These are phyloP conservation scores for Coemansia sp. DNA, from an alignment of 192 early-diverging fungal genomes.

Conservation along the genomic window DNA sequence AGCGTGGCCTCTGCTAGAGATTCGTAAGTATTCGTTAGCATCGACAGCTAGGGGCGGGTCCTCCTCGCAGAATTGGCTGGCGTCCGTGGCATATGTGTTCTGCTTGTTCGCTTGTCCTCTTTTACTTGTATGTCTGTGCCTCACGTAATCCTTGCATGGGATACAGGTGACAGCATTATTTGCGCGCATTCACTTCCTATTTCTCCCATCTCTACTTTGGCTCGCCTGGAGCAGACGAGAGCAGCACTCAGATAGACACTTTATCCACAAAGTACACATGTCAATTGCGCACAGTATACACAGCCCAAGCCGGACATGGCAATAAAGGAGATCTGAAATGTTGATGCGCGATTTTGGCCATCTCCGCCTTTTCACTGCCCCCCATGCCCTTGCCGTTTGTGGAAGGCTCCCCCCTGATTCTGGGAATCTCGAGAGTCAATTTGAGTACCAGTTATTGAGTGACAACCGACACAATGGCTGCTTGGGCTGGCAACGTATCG, in stretches of 20 bases:
- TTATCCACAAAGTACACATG: background rate
- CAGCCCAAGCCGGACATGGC: background rate
- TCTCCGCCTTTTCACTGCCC: background rate
- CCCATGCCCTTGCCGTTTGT: background rate
- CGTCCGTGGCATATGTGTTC: background rate
- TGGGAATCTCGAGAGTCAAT: background rate
- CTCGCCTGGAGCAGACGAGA: background rate
- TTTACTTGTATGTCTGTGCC: slow-evolving; percentile 2
- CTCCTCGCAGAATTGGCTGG: background rate
- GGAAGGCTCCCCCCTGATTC: background rate
- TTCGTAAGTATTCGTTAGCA: background rate
- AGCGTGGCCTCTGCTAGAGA: background rate
- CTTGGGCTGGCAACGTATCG: background rate
- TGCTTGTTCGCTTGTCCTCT: background rate
- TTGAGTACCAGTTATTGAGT: slow-evolving; percentile 11
- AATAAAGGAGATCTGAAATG: background rate
- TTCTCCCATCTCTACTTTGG: background rate
- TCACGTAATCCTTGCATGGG: slow-evolving; percentile 8
- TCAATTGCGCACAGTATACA: background rate
- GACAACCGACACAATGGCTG: slow-evolving; percentile 4
- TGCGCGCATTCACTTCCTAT: background rate
- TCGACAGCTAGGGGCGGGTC: background rate
- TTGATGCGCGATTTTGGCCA: background rate
- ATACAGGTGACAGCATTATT: slow-evolving; percentile 15
- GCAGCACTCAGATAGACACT: background rate